Percentiles rank a stretch among this genome's conserved stretches.
Evolutionary conservation across 805 yeast species (phyloP).

Genomic region (Cyberlindnera saturnus): DNA sequence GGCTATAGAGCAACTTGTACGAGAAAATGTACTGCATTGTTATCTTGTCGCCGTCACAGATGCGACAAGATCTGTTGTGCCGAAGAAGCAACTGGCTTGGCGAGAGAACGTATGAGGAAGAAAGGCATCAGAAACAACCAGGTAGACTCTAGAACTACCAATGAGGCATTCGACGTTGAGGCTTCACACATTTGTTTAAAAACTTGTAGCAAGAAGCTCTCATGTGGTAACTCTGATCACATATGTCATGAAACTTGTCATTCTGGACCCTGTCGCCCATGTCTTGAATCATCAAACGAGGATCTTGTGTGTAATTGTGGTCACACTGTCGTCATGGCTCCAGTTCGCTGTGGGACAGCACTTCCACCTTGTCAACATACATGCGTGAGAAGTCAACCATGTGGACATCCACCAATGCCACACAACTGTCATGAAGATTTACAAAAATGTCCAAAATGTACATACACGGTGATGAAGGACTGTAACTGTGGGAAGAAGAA

Average conservation of each 20-base stretch:
- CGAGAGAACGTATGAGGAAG: constrained; percentile 40
- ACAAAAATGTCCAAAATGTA: constrained; percentile 70
- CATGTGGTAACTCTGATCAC: constrained; percentile 57
- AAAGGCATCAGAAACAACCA: constrained; percentile 43
- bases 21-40: constrained; percentile 65
- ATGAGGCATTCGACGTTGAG: constrained; percentile 57
- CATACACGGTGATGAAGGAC: constrained; percentile 45
- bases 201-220: constrained; percentile 53
- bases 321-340: constrained; percentile 68
- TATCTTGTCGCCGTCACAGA: constrained; percentile 77
- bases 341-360: constrained; percentile 76
- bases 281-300: constrained; percentile 73
- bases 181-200: constrained; percentile 68
- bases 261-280: constrained; percentile 72
- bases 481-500: constrained; percentile 58
- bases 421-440: constrained; percentile 74
- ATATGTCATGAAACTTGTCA: constrained; percentile 69
- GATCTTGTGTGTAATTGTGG: constrained; percentile 82
- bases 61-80: constrained; percentile 68
- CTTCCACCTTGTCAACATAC: constrained; percentile 60
- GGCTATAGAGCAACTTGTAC: constrained; percentile 56
- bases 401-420: constrained; percentile 68
- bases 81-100: constrained; percentile 52
- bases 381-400: constrained; percentile 48
- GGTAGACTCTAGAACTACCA: constrained; percentile 26